Evolutionary conservation across 2,329 filamentous ascomycete species (phyloP).

Genomic region (Ascochyta fabae): DNA sequence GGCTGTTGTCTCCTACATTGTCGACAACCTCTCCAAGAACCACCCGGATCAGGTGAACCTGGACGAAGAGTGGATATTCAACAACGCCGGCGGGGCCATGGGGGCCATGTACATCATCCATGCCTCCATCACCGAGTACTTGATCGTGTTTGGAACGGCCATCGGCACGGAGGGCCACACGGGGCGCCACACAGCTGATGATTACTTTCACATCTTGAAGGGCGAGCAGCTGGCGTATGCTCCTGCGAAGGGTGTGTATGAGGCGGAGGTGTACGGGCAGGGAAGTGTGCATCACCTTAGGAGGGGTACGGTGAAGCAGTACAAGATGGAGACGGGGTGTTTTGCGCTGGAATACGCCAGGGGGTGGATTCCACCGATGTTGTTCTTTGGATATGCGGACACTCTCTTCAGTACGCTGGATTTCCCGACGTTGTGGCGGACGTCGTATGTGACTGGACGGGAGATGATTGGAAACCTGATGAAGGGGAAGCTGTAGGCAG

Average conservation of each 20-base stretch:
- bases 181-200: constrained; percentile 87
- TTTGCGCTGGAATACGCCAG: constrained; percentile 84
- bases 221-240: constrained; percentile 80
- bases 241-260: constrained; percentile 64
- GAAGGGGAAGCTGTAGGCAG: constrained; percentile 26
- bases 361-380: constrained; percentile 92
- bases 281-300: constrained; percentile 75
- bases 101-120: constrained; percentile 91
- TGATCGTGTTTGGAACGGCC: constrained; percentile 59
- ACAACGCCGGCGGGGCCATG: constrained; percentile 92
- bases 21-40: constrained; percentile 64
- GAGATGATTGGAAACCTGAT: constrained; percentile 77
- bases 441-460: constrained; percentile 73
- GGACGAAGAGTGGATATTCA: constrained; percentile 86
- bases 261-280: constrained; percentile 71
- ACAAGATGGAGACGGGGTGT: constrained; percentile 77
- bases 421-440: constrained; percentile 82
- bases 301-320: constrained; percentile 79
- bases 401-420: constrained; percentile 81
- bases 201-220: constrained; percentile 90
- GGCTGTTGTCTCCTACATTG: constrained; percentile 72
- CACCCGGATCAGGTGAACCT: constrained; percentile 64
- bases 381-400: constrained; percentile 88
- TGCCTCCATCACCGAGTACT: constrained; percentile 77
- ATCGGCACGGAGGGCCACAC: constrained; percentile 87